Evolutionary conservation across 768 basidiomycete species (phyloP).

Genomic region (Trametes meyenii): DNA sequence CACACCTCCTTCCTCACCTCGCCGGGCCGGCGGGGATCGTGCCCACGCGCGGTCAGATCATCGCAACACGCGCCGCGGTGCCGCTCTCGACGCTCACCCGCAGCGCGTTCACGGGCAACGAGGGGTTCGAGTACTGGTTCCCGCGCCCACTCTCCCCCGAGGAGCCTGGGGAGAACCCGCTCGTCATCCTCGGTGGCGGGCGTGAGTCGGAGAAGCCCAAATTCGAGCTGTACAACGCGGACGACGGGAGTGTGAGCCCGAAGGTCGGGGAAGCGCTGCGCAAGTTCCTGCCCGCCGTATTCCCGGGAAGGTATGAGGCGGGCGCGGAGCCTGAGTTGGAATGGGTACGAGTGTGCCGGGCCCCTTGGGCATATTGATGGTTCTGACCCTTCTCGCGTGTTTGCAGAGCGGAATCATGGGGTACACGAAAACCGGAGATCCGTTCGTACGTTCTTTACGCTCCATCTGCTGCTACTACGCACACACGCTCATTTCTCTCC

Average conservation of each 20-base stretch:
- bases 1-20: slow-evolving; percentile 74
- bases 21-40: slow-evolving; percentile 57
- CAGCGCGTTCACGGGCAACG: slow-evolving; percentile 45
- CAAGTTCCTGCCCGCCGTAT: slow-evolving; percentile 60
- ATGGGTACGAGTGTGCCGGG: slow-evolving; percentile 57
- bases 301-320: slow-evolving; percentile 54
- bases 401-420: slow-evolving; percentile 86
- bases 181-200: slow-evolving; percentile 76
- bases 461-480: background rate
- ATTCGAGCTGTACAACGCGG: slow-evolving; percentile 55
- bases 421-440: slow-evolving; percentile 60
- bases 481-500: background rate
- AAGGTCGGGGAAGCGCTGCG: slow-evolving; percentile 52
- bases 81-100: slow-evolving; percentile 42
- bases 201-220: slow-evolving; percentile 46
- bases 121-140: slow-evolving; percentile 80
- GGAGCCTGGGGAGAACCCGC: slow-evolving; percentile 44
- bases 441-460: slow-evolving; percentile 56
- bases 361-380: background rate
- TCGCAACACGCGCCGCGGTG: slow-evolving; percentile 48
- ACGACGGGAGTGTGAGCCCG: slow-evolving; percentile 59
- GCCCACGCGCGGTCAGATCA: slow-evolving; percentile 73
- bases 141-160: slow-evolving; percentile 52
- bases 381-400: background rate
- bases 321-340: slow-evolving; percentile 69